A percentile compares a stretch with the other conserved stretches of the same genome.
Conservation (phyloP, 805 yeast genomes). For the Kuraishia molischiana region DNA sequence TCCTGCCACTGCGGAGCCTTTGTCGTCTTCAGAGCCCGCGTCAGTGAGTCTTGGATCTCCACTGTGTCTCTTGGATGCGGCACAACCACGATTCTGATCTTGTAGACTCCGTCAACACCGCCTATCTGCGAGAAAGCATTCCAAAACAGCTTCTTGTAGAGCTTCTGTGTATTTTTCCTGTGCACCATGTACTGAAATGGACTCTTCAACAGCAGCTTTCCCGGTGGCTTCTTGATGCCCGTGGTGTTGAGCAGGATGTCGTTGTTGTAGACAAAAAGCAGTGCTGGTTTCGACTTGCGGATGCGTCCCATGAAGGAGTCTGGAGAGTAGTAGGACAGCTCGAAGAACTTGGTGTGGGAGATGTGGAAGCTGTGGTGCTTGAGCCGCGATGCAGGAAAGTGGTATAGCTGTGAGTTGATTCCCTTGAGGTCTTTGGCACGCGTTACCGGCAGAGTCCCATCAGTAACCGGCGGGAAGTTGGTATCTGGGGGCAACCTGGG, state of each 20-base stretch:
- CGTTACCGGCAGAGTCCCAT: not conserved
- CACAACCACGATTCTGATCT: conserved; percentile 5
- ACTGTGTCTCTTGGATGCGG: conserved; percentile 9
- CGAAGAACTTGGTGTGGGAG: conserved; percentile 1
- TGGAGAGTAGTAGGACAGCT: conserved; percentile 12
- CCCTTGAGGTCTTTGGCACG: not conserved
- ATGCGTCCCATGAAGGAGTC: conserved; percentile 13
- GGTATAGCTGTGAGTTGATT: not conserved
- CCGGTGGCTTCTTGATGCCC: not conserved
- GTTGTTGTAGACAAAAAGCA: conserved; percentile 7
- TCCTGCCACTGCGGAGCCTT: not conserved
- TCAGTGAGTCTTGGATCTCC: conserved; percentile 8
- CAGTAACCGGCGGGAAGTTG: not conserved
- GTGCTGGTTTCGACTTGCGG: conserved; percentile 22
- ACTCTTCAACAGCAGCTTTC: conserved; percentile 7
- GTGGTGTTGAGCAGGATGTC: conserved; percentile 10
- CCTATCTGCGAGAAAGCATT: conserved; percentile 6
- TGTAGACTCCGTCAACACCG: conserved; percentile 16
- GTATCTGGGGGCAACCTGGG: not conserved
- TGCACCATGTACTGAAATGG: conserved; percentile 11
- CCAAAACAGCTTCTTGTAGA: conserved; percentile 11
- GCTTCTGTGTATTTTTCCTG: conserved; percentile 6
- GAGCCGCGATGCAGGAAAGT: no score
- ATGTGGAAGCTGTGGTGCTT: no score
- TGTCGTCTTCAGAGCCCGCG: conserved; percentile 3